Base-by-base conservation (phyloP, 2,329 filamentous ascomycete species). In the Pseudovirgaria hyperparasitica region DNA sequence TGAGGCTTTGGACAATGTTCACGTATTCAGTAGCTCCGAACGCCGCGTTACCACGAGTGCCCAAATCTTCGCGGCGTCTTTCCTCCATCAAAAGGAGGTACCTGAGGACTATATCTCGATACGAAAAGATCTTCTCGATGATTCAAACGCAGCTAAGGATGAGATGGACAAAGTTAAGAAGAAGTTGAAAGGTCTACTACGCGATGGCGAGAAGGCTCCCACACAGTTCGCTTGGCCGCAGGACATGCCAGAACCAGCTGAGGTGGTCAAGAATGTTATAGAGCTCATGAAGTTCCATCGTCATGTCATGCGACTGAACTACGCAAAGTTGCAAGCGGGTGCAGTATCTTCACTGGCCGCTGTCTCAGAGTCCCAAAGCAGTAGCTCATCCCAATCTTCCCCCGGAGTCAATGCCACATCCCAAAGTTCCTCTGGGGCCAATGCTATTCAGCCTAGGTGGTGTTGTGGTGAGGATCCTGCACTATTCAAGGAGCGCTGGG, bases 91-190 rank as follows among this genome's bases (percentile, higher is more conserved):
- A 46, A 84, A 92, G 50, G 81, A 94, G 29, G 64, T 94, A 10
- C 72, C 80, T 0, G 72, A 82, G 14, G 82, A 92, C 42, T 84
- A 82, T 38, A 92, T 98, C 36, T 79, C 75, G 18, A 77, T 96
- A 30, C 76, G 90, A 28, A 98, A 98, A 50, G 86, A 96, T 54
- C 67, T 98, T 5, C 62, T 98, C 3, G 90, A 98, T 50, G 90
- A 98, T 50, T 96, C 86, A 0, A 98, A 98, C 52, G 90, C 90
- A 4, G 90, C 90, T 31, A 98, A 98, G 53, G 90, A 98, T 50
- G 85, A 93, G 46, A 98, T 94, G 81, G 92, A 98, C 58, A 94
- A 93, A 57, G 90, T 98, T 30, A 98, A 98, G 67, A 98, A 98
- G 70, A 94, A 92, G 72, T 69, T 98, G 16, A 98, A 98, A 60